Evolutionary conservation across 2,329 filamentous ascomycete genomes (phyloP).

Genomic region (Knoxdaviesia proteae): DNA sequence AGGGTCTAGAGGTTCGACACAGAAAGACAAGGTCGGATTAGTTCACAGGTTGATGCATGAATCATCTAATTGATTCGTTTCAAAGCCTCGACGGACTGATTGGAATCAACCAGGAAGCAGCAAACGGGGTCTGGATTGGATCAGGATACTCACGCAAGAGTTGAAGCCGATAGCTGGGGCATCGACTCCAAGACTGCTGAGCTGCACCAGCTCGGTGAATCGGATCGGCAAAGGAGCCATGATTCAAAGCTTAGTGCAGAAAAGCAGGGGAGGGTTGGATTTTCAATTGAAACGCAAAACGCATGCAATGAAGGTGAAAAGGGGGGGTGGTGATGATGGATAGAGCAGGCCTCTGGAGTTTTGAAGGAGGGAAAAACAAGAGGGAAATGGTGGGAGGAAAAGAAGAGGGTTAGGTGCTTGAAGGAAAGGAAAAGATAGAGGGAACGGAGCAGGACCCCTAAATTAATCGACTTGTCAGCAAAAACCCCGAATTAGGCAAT

Average conservation of each 20-base stretch:
- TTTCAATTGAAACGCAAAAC: too few species aligned
- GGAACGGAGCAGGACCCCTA: constrained; percentile 2
- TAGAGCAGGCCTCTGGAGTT: too few species aligned
- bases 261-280: too few species aligned
- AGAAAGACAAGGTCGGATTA: background rate
- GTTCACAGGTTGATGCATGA: background rate
- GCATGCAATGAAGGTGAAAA: too few species aligned
- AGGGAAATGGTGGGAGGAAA: background rate
- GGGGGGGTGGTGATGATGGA: too few species aligned
- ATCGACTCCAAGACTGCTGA: constrained; percentile 26
- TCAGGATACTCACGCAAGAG: constrained; percentile 41
- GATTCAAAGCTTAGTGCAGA: constrained; percentile 3
- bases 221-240: constrained; percentile 69
- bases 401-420: constrained; percentile 4
- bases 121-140: background rate
- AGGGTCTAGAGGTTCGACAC: constrained; percentile 44
- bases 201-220: constrained; percentile 76
- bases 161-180: constrained; percentile 49
- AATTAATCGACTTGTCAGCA: constrained; percentile 1
- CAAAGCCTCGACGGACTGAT: background rate
- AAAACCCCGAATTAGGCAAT: background rate
- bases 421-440: constrained; percentile 3
- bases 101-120: background rate
- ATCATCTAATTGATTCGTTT: background rate
- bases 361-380: too few species aligned